These are phyloP conservation scores for Zymoseptoria tritici DNA, from an alignment of 2,329 filamentous ascomycete species.

Conservation along the genomic window DNA sequence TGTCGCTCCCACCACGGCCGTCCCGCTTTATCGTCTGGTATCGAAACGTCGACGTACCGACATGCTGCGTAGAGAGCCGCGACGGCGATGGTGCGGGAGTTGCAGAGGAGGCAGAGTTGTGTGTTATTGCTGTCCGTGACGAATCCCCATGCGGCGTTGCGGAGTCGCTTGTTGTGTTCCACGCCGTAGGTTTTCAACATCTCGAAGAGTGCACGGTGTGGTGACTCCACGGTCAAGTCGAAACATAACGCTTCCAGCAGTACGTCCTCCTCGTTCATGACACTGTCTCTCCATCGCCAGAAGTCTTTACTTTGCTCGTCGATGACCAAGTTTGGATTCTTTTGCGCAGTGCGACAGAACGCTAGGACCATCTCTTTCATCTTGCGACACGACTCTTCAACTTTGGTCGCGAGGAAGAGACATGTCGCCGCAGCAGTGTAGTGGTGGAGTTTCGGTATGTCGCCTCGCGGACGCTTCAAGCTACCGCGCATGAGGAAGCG, in stretches of 20 bases:
- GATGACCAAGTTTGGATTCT: conserved; percentile 80
- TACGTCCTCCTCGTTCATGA: conserved; percentile 83
- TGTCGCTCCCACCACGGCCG: conserved; percentile 82
- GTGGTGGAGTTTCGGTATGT: conserved; percentile 67
- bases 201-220: conserved; percentile 76
- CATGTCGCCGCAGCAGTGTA: conserved; percentile 82
- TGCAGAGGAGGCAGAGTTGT: conserved; percentile 72
- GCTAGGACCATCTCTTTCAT: conserved; percentile 92
- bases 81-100: conserved; percentile 72
- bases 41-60: conserved; percentile 62
- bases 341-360: conserved; percentile 89
- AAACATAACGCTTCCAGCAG: conserved; percentile 91
- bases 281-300: conserved; percentile 94
- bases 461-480: conserved; percentile 63
- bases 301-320: conserved; percentile 98
- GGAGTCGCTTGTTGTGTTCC: conserved; percentile 70
- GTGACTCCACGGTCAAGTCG: conserved; percentile 82
- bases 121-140: conserved; percentile 86
- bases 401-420: conserved; percentile 91
- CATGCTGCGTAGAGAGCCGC: conserved; percentile 81
- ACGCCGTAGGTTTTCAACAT: conserved; percentile 66
- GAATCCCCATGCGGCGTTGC: conserved; percentile 88
- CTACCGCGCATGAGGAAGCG: conserved; percentile 89
- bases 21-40: conserved; percentile 65
- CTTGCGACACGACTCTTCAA: conserved; percentile 92